phyloP scores from a whole-genome alignment of 345 rosid species.

The Rhodamnia rubescens region DNA sequence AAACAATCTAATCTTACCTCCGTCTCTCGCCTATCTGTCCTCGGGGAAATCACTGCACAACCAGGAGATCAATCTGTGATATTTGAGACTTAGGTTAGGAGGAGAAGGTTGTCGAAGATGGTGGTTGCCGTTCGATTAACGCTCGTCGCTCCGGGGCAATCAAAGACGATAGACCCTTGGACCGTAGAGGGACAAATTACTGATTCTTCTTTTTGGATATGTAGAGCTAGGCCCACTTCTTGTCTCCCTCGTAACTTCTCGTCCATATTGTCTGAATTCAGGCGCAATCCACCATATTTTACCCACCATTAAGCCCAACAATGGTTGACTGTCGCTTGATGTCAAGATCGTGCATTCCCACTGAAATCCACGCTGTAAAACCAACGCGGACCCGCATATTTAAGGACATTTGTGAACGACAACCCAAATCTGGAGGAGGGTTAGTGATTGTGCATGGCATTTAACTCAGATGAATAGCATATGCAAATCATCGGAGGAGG shows the following conservation, averaged over 20 bases:
- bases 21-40: neutral
- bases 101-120: neutral
- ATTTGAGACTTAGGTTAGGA: neutral
- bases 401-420: neutral
- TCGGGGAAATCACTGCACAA: neutral
- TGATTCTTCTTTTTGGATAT: neutral
- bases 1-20: neutral
- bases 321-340: neutral
- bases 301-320: neutral
- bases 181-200: neutral
- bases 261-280: neutral
- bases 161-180: neutral
- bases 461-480: neutral
- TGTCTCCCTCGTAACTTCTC: neutral
- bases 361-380: neutral
- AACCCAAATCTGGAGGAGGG: neutral
- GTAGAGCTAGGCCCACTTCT: neutral
- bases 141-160: neutral
- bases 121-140: neutral
- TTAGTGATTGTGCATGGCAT: neutral
- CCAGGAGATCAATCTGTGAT: neutral
- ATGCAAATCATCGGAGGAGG: neutral
- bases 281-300: neutral
- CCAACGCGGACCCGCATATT: neutral
- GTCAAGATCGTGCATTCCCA: neutral